A percentile compares a stretch with the other conserved stretches of the same genome.
Evolutionary conservation across 805 yeast genomes (phyloP).

Genomic region (Pichia gijzeniarum): DNA sequence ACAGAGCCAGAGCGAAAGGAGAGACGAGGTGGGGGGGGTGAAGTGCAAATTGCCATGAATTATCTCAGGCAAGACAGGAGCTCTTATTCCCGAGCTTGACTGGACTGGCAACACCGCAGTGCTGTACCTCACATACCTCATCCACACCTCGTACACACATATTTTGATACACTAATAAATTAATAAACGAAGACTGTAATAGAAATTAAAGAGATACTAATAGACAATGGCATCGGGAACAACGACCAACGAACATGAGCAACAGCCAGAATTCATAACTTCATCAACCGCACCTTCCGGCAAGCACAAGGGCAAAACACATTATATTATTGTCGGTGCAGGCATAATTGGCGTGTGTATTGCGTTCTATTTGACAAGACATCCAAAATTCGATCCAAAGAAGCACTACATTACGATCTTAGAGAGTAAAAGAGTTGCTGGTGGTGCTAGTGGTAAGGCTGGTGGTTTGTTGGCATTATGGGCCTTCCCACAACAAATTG

Average conservation of each 20-base stretch:
- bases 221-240: not conserved
- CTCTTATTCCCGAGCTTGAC: too few relatives aligned
- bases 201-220: too few relatives aligned
- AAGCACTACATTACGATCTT: slow-evolving; percentile 77
- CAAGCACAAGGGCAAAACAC: slow-evolving; percentile 55
- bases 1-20: too few relatives aligned
- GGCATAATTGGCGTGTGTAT: slow-evolving; percentile 96
- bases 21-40: too few relatives aligned
- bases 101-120: too few relatives aligned
- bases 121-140: too few relatives aligned
- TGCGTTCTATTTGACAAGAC: slow-evolving; percentile 81
- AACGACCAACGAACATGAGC: slow-evolving; percentile 8
- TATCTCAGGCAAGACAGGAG: too few relatives aligned
- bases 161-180: too few relatives aligned
- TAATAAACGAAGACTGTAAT: too few relatives aligned
- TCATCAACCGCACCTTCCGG: slow-evolving; percentile 40
- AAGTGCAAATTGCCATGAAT: too few relatives aligned
- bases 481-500: slow-evolving; percentile 96
- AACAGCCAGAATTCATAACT: slow-evolving; percentile 25
- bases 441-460: slow-evolving; percentile 97
- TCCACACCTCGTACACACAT: too few relatives aligned
- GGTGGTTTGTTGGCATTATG: slow-evolving; percentile 92
- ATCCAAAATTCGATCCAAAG: slow-evolving; percentile 67
- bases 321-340: slow-evolving; percentile 84
- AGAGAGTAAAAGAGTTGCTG: slow-evolving; percentile 89